phyloP scores from a whole-genome alignment of 768 basidiomycete species.

The Rhizopogon salebrosus region DNA sequence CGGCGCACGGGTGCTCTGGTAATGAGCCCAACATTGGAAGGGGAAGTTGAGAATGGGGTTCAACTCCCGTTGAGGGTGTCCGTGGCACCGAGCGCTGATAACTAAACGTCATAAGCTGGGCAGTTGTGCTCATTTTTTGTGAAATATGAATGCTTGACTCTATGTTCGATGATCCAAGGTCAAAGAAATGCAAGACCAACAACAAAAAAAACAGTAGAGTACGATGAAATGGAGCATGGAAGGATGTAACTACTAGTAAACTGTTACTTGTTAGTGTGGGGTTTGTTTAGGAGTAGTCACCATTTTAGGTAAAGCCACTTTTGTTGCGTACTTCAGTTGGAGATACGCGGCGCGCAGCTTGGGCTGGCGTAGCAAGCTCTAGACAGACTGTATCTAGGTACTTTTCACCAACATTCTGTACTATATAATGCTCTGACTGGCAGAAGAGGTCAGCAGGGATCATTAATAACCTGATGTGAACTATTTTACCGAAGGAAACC shows the following conservation, averaged over 20 bases:
- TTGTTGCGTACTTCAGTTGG: too few relatives aligned
- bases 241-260: too few relatives aligned
- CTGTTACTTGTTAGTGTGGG: too few relatives aligned
- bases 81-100: neutral
- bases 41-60: conserved; percentile 35
- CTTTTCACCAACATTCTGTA: too few relatives aligned
- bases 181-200: neutral
- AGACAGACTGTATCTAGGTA: too few relatives aligned
- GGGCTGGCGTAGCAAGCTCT: too few relatives aligned
- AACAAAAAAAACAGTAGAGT: neutral
- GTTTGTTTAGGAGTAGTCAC: too few relatives aligned
- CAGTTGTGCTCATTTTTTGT: neutral
- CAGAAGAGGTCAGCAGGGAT: neutral
- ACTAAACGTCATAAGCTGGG: neutral
- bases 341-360: too few relatives aligned
- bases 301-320: too few relatives aligned
- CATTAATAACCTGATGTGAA: conserved; percentile 76
- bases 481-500: conserved; percentile 87
- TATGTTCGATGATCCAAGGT: neutral
- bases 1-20: conserved; percentile 35
- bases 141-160: neutral
- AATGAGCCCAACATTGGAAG: conserved; percentile 39
- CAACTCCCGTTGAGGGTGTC: conserved; percentile 35
- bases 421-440: too few relatives aligned
- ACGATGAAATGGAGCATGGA: too few relatives aligned